A percentile compares a stretch with the other conserved stretches of the same genome.
Conservation (phyloP, 192 early-diverging fungal species). For the Chytriomyces hyalinus region DNA sequence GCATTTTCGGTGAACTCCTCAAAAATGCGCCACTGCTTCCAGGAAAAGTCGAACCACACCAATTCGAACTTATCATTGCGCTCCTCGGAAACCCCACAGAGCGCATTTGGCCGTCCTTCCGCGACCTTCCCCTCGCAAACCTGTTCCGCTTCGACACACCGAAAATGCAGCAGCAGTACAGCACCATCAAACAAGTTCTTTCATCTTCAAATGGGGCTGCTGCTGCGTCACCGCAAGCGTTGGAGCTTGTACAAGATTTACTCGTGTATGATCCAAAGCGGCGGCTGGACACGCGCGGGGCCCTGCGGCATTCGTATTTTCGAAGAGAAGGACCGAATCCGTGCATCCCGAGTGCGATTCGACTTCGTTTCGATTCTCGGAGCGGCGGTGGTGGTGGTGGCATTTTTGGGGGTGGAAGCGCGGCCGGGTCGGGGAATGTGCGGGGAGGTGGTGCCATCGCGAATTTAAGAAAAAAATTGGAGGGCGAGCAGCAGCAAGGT, state of each 20-base stretch:
- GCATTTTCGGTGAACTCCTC: constrained; percentile 94
- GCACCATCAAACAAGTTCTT: constrained; percentile 64
- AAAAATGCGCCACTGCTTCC: constrained; percentile 75
- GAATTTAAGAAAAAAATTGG: constrained; percentile 7
- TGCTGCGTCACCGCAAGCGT: constrained; percentile 55
- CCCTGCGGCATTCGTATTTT: constrained; percentile 79
- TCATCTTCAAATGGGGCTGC: not conserved
- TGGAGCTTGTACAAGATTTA: constrained; percentile 67
- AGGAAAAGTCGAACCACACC: constrained; percentile 86
- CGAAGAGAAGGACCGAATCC: constrained; percentile 70
- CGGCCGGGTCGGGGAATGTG: not conserved
- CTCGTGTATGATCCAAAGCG: constrained; percentile 81
- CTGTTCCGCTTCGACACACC: constrained; percentile 58
- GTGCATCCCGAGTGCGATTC: constrained; percentile 26
- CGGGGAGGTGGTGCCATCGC: not conserved
- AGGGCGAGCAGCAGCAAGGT: not conserved
- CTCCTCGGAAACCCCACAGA: constrained; percentile 86
- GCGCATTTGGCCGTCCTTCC: constrained; percentile 80
- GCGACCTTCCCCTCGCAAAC: constrained; percentile 64
- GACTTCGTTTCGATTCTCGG: constrained; percentile 19
- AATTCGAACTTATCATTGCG: constrained; percentile 82
- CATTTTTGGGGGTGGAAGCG: not conserved
- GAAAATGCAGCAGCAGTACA: constrained; percentile 52
- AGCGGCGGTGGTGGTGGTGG: constrained; percentile 48
- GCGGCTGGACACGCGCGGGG: constrained; percentile 77